Base-by-base conservation (phyloP, 331 rosid genomes). In the Prunus yedoensis region DNA sequence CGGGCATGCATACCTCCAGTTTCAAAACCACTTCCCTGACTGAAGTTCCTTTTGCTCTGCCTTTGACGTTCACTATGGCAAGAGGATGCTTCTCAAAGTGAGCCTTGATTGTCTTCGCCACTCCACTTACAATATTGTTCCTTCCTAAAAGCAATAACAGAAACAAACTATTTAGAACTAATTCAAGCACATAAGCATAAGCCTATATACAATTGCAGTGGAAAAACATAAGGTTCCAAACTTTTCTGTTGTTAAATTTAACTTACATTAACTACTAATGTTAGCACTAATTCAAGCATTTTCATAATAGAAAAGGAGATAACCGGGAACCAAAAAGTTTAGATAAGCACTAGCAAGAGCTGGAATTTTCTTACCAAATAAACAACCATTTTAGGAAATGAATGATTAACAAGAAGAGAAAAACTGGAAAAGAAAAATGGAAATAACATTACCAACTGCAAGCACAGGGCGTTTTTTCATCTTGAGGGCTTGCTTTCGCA, bases 1-100 rank as follows among this genome's bases (percentile, higher is more conserved):
- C 58, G 14, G 38, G 77, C 57, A 56, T 15, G 74, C 61, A 60
- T 15, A 94, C 99, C 97, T 94, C 97, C 64, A 94, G 86, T 84
- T 82, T 80, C 80, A 79, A 81, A 74, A 92, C 96, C 77, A 94
- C 78, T 70, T 94, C 96, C 81, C 87, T 86, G 77, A 87, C 89
- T 72, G 99, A 94, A 71, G 97, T 92, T 78, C 96, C 97, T 81
- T 86, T 91, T 54, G 98, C 98, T 91, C 96, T 90, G 78, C 95
- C 96, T 76, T 94, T 94, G 73, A 94, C 88, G 78, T 91, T 91
- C 50, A 94, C 95, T 47, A 94, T 92, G 78, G 89, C 98, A 76
- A 94, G 89, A 81, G 97, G 90, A 68, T 86, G 85, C 85, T 81
- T 91, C 80, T 68, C 60, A 76, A 94, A 91, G 83, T 89, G 96